These are phyloP conservation scores for Bifiguratus adelaidae DNA, from an alignment of 192 early-diverging fungal species.

Conservation along the genomic window DNA sequence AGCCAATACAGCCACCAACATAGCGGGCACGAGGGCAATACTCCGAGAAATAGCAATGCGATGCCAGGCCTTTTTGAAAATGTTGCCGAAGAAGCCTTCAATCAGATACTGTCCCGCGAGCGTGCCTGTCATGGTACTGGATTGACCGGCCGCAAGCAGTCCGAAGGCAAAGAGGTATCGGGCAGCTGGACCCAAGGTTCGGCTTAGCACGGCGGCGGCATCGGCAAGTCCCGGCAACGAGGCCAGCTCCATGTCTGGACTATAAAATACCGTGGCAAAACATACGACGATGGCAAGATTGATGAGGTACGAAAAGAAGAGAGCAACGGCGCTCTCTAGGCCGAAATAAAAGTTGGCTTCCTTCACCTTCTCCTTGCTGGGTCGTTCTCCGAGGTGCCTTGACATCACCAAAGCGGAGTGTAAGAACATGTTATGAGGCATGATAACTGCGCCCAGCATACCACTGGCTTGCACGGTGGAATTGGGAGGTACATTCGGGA, in stretches of 20 bases:
- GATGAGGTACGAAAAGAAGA: slow-evolving; percentile 53
- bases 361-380: slow-evolving; percentile 24
- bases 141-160: slow-evolving; percentile 72
- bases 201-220: slow-evolving; percentile 40
- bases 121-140: slow-evolving; percentile 81
- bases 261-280: slow-evolving; percentile 41
- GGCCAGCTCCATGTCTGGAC: slow-evolving; percentile 3
- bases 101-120: slow-evolving; percentile 86
- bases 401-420: slow-evolving; percentile 65
- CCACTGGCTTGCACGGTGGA: slow-evolving; percentile 55
- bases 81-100: slow-evolving; percentile 68
- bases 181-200: slow-evolving; percentile 51
- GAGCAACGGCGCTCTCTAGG: slow-evolving; percentile 48
- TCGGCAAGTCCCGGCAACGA: slow-evolving; percentile 48
- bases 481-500: slow-evolving; percentile 40
- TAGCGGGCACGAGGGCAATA: slow-evolving; percentile 51
- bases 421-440: slow-evolving; percentile 89
- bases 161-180: slow-evolving; percentile 74
- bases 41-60: slow-evolving; percentile 48
- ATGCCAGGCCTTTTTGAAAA: slow-evolving; percentile 49
- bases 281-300: slow-evolving; percentile 59
- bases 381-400: slow-evolving; percentile 11
- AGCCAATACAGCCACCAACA: slow-evolving; percentile 50
- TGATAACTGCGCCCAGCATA: slow-evolving; percentile 59
- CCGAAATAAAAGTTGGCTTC: slow-evolving; percentile 63